Conservation (phyloP, 257 asterid genomes). For the Solanum appendiculatum region DNA sequence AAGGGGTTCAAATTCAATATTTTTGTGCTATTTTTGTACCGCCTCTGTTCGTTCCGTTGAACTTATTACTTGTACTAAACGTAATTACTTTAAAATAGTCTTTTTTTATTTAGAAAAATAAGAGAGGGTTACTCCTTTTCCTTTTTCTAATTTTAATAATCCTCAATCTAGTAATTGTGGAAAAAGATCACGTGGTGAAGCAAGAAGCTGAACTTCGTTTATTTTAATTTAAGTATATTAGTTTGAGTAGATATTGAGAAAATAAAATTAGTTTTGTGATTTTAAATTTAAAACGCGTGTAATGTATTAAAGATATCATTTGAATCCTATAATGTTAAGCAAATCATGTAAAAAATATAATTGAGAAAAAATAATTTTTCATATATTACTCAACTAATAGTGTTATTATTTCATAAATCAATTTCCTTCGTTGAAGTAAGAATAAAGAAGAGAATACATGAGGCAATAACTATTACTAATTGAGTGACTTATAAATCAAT, state of each 20-base stretch:
- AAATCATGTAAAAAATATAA: too few relatives aligned
- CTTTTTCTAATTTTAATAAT: background rate
- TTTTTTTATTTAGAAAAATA: background rate
- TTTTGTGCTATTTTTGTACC: background rate
- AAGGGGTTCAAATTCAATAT: background rate
- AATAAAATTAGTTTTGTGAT: too few relatives aligned
- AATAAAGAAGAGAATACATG: background rate
- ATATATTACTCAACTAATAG: too few relatives aligned
- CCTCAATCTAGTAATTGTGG: background rate
- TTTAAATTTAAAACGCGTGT: background rate
- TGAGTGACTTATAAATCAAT: background rate
- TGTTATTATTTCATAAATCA: too few relatives aligned
- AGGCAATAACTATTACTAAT: background rate
- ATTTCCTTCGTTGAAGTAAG: too few relatives aligned
- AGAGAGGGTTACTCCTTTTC: background rate
- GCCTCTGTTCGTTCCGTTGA: background rate
- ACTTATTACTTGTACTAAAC: background rate
- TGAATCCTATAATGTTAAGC: too few relatives aligned
- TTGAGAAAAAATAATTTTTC: fast-evolving
- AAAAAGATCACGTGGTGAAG: background rate
- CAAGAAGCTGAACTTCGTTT: background rate
- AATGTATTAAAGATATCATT: background rate
- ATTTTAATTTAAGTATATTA: background rate
- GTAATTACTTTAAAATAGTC: background rate
- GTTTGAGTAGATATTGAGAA: background rate